Evolutionary conservation across 2,329 filamentous ascomycete species (phyloP).

Genomic region (Arthrocladium fulminans): DNA sequence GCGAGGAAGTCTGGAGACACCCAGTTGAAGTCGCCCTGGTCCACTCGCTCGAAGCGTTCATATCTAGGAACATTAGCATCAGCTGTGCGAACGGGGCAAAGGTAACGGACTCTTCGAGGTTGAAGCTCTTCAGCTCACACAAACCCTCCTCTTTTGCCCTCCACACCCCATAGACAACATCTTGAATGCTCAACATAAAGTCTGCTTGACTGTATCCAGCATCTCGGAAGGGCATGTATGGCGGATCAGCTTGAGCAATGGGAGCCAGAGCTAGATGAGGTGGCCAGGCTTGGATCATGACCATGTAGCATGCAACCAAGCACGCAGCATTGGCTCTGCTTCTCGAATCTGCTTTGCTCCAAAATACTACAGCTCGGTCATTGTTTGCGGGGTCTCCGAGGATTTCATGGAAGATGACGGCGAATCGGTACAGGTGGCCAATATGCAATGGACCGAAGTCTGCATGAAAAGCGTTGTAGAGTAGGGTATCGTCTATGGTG

Average conservation of each 20-base stretch:
- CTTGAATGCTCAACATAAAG: constrained; percentile 90
- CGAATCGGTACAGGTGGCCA: constrained; percentile 92
- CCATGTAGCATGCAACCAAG: constrained; percentile 96
- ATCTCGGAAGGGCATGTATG: constrained; percentile 97
- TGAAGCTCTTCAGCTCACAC: constrained; percentile 86
- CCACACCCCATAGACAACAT: constrained; percentile 97
- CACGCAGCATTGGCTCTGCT: constrained; percentile 88
- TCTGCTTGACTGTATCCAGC: constrained; percentile 98
- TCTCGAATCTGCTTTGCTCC: constrained; percentile 82
- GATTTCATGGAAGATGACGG: constrained; percentile 90
- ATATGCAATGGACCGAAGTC: constrained; percentile 98
- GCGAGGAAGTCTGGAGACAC: constrained; percentile 89
- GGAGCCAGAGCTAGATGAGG: constrained; percentile 91
- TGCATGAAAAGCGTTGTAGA: constrained; percentile 98
- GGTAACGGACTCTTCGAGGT: constrained; percentile 66
- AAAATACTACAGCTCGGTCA: constrained; percentile 86
- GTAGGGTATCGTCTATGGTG: constrained; percentile 79
- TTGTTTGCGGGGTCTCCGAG: constrained; percentile 85
- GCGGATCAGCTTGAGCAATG: constrained; percentile 92
- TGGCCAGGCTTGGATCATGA: constrained; percentile 94
- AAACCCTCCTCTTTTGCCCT: constrained; percentile 94
- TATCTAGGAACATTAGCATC: constrained; percentile 46
- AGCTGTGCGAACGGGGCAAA: background rate
- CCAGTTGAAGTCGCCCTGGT: constrained; percentile 99
- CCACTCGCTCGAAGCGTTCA: constrained; percentile 87